Base-by-base conservation (phyloP, 1,284 basidiomycete genomes). In the Hypsizygus ulmarius region DNA sequence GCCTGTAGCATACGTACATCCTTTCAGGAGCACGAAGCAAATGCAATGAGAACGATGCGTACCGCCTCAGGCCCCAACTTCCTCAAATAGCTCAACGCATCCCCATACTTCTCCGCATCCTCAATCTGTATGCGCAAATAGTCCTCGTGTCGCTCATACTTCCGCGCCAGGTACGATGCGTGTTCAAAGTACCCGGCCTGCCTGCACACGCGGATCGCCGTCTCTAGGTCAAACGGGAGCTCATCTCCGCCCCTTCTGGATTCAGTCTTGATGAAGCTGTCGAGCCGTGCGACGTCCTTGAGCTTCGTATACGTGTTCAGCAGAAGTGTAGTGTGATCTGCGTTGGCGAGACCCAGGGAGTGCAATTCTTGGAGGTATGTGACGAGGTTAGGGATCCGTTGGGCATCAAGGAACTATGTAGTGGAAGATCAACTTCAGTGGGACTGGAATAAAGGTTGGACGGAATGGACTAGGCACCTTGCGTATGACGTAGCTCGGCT, bases 261-360 rank as follows among this genome's bases (percentile, higher is more conserved):
- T 62, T 93, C 90, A 1, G 90, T 85, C 65, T 90, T 92, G 72
- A 98, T 91, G 67, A 99, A 99, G 46, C 78, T 82, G 60, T 98
- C 93, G 1, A 98, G 81, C 8, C 93, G 83, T 0, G 82, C 71
- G 11, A 93, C 85, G 59, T 99, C 95, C 52, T 93, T 93, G 12
- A 97, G 84, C 65, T 99, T 99, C 38, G 96, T 97, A 67, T 97
- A 99, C 29, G 95, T 96, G 64, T 97, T 97, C 16, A 97, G 79
- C 3, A 97, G 77, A 2, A 99, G 82, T 0, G 97, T 99, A 0
- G 95, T 99, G 64, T 98, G 96, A 59, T 99, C 96, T 0, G 94
- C 85, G 60, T 97, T 98, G 8, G 96, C 96, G 3, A 96, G 81
- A 0, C 90, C 89, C 0, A 86, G 76, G 1, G 90, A 77, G 61